Conservation (phyloP, 257 asterid genomes). For the Nicotiana paniculata region DNA sequence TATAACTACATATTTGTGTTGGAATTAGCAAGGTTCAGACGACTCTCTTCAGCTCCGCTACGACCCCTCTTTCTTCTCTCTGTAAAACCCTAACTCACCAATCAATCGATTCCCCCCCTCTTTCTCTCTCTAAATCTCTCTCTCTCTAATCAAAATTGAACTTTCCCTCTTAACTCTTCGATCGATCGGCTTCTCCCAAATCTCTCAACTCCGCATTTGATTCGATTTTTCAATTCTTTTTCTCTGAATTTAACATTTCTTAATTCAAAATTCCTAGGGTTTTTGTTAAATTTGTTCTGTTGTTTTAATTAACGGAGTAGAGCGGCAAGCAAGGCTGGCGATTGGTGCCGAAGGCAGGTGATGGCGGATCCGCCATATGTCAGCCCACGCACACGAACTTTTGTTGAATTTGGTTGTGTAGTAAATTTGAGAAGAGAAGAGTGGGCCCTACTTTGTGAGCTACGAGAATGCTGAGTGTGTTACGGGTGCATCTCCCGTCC, state of each 20-base stretch:
- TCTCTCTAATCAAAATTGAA: background rate
- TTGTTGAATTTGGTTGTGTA: background rate
- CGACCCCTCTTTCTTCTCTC: conserved; percentile 11
- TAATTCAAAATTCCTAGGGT: background rate
- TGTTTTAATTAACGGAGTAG: background rate
- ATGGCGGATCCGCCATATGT: conserved; percentile 70
- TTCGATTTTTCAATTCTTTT: background rate
- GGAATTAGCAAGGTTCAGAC: background rate
- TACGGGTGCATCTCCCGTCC: conserved; percentile 79
- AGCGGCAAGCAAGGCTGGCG: conserved; percentile 42
- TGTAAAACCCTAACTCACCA: conserved; percentile 37
- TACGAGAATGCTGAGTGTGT: conserved; percentile 57
- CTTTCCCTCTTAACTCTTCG: background rate
- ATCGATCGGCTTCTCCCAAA: background rate
- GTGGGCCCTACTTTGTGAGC: conserved; percentile 7
- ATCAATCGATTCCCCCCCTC: conserved; percentile 4
- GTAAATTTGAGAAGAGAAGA: conserved; percentile 17
- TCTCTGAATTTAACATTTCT: background rate
- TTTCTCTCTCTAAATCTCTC: background rate
- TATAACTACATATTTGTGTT: no score
- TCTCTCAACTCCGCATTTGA: background rate
- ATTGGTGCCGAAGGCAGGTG: conserved; percentile 30
- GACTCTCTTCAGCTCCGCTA: conserved; percentile 4
- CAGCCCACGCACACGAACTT: conserved; percentile 26
- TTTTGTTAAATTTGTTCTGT: conserved; percentile 15